phyloP scores from a whole-genome alignment of 768 basidiomycete genomes.

The Mycena alexandri region DNA sequence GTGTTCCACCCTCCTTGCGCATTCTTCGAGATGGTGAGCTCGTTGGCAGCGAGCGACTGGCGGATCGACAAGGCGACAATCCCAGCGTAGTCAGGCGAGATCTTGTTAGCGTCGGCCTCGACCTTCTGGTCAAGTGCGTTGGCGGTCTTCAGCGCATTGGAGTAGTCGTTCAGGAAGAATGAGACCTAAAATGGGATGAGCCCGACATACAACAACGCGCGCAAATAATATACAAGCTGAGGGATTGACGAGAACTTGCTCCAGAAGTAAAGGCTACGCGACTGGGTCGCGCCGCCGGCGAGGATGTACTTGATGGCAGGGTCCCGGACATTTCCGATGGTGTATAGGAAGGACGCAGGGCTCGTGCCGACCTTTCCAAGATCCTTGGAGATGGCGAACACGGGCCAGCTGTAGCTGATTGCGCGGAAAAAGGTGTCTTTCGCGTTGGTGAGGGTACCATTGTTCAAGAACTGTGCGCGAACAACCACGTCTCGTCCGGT shows the following conservation, averaged over 20 bases:
- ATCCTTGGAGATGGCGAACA: conserved; percentile 71
- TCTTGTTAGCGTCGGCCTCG: conserved; percentile 57
- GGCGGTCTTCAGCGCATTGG: conserved; percentile 57
- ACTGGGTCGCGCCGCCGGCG: conserved; percentile 48
- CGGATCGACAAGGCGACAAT: conserved; percentile 67
- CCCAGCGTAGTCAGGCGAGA: conserved; percentile 64
- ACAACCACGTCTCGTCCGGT: conserved; percentile 67
- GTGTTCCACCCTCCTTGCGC: conserved; percentile 62
- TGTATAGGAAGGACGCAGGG: conserved; percentile 54
- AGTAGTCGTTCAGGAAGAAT: conserved; percentile 56
- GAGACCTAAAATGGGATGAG: conserved; percentile 15
- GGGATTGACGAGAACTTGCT: conserved; percentile 42
- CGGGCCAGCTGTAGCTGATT: conserved; percentile 69
- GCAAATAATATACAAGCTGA: conserved; percentile 38
- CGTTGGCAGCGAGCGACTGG: conserved; percentile 66
- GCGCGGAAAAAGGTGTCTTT: conserved; percentile 70
- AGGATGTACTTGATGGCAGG: conserved; percentile 62
- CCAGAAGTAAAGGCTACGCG: conserved; percentile 47
- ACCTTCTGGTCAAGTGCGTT: conserved; percentile 62
- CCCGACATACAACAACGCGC: not conserved
- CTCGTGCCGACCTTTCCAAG: conserved; percentile 61
- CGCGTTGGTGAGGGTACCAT: conserved; percentile 63
- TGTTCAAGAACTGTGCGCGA: conserved; percentile 71
- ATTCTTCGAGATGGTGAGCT: conserved; percentile 67
- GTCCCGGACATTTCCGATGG: conserved; percentile 65